phyloP scores from a whole-genome alignment of 1,139 yeast genomes.

The Hansenula anomala region DNA sequence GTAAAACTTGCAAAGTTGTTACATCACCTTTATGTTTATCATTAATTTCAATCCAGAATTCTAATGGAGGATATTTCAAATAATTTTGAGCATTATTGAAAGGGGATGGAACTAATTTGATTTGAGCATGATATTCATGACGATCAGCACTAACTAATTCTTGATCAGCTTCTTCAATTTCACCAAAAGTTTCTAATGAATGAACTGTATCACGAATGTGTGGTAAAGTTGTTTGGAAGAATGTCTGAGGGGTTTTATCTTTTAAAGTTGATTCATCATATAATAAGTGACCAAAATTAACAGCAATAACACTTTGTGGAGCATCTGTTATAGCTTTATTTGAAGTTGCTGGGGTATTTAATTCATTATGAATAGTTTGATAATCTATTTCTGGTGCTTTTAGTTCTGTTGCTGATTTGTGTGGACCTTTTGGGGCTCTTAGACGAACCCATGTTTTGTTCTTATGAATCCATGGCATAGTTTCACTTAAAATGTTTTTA shows the following conservation, averaged over 20 bases:
- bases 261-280: constrained; percentile 6
- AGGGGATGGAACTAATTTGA: constrained; percentile 45
- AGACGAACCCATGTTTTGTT: constrained; percentile 16
- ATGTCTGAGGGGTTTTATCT: constrained; percentile 22
- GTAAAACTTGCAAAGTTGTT: constrained; percentile 29
- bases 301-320: constrained; percentile 11
- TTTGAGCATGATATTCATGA: constrained; percentile 40
- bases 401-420: too few relatives aligned
- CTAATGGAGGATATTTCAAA: constrained; percentile 45
- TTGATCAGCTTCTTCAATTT: constrained; percentile 17
- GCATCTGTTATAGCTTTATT: neutral
- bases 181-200: constrained; percentile 22
- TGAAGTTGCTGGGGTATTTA: neutral
- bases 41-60: constrained; percentile 48
- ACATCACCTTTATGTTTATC: constrained; percentile 25
- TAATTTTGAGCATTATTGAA: constrained; percentile 22
- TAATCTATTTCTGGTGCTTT: constrained; percentile 7
- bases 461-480: constrained; percentile 22
- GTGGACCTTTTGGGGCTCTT: constrained; percentile 13
- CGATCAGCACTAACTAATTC: constrained; percentile 26
- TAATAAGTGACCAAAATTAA: constrained; percentile 19
- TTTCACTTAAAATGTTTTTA: constrained; percentile 9
- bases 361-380: constrained; percentile 7
- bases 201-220: constrained; percentile 36
- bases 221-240: constrained; percentile 38